Evolutionary conservation across 306 rosid genomes (phyloP), one percentile per base, ranked within the genome.

Genomic region (Crotalaria pallida): DNA sequence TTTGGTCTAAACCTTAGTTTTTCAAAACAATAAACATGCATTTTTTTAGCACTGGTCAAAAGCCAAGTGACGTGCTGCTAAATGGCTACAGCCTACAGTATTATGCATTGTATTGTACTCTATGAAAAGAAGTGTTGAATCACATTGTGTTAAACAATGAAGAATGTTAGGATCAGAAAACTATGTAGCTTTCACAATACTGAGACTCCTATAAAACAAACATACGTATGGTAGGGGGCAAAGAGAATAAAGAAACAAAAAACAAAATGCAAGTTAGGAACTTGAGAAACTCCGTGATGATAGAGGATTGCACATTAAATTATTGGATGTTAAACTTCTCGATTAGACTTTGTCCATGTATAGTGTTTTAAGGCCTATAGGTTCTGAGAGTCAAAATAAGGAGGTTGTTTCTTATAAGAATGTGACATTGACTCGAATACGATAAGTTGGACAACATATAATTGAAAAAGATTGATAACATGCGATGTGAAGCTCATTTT

Each of bases 1-100:
- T 27, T 72, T 81, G 80, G 57, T 79, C 65, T 7, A 44, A 53
- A 67, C 22, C 57, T 40, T 44, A 2, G 27, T 73, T 22, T 9
- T n/a, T n/a, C n/a, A 12, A 69, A 55, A 53, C 58, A 17, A 55
- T 16, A 43, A 15, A 10, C 47, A 0, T 44, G n/a, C n/a, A 18
- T 5, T 53, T 44, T 27, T 13, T 41, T n/a, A 55, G 45, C 55
- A 51, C 13, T 61, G n/a, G 58, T 77, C 58, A 61, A 67, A 67
- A 9, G 3, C 15, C 27, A 59, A 67, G 55, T 34, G 55, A 48
- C 34, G 56, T 61, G 63, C n/a, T 65, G 67, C 9, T 40, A 41
- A 4, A 10, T 67, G 10, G 12, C 51, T 44, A n/a, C n/a, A n/a
- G n/a, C n/a, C n/a, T n/a, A n/a, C n/a, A n/a, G 31, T 29, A 26